Evolutionary conservation across 2,329 filamentous ascomycete genomes (phyloP), one percentile per base, ranked within the genome.

Genomic region (Alternaria brassicicola): DNA sequence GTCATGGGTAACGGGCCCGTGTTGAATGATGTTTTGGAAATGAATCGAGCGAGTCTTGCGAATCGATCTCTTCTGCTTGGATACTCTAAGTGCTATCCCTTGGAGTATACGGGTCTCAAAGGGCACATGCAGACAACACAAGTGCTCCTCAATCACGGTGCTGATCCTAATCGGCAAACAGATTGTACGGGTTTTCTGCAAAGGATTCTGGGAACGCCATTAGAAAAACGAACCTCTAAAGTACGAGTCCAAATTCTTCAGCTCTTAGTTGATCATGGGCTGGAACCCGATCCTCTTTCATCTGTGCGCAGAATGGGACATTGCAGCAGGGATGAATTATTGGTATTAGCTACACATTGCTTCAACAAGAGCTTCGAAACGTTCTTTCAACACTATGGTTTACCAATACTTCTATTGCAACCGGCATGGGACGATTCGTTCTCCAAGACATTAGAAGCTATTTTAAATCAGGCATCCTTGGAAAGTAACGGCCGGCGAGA

Each of bases 151-250:
- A 25, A 43, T 43, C 41, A 43, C 1, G 9, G n/a, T 5, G 41
- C n/a, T 7, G 23, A 43, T 4, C 41, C 23, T 12, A 42, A 42
- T 10, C 13, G 1, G 2, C 35, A 19, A 9, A 23, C 9, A 4
- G 4, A 23, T 10, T 5, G 17, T 19, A 21, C 9, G 2, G 3
- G 5, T 23, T 13, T 13, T n/a, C 12, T 41, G 21, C 1, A 4
- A 1, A 7, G 6, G 1, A 41, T 41, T 4, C 1, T 3, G 12
- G 8, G 10, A 3, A 8, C 23, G 17, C 9, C 19, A 15, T 23
- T 1, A 10, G 4, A 3, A 13, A 3, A 12, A 23, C 13, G 1
- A 6, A 1, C 12, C 6, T 9, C 5, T 26, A 1, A 4, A 26
- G 7, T 5, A n/a, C 2, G 7, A 10, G 3, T 42, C 23, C 13